These are phyloP conservation scores for Cercospora sp. DNA, from an alignment of 2,329 filamentous ascomycete species.

Conservation along the genomic window DNA sequence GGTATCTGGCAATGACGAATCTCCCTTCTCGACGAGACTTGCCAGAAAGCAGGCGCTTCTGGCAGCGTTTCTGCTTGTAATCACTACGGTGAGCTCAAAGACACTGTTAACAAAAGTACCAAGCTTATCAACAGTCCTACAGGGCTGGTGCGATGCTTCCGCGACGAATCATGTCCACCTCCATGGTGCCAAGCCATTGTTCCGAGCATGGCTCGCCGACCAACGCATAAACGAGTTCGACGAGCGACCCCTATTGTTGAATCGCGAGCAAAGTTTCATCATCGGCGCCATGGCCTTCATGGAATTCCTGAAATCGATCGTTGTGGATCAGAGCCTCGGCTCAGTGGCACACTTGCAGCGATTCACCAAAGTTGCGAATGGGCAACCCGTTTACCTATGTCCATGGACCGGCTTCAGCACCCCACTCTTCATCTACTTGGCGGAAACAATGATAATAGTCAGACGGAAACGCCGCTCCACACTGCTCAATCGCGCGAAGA, in stretches of 20 bases:
- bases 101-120: background rate
- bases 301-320: conserved; percentile 23
- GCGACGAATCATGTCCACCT: conserved; percentile 9
- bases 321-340: conserved; percentile 16
- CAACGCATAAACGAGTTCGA: conserved; percentile 1
- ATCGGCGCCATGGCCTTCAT: conserved; percentile 23
- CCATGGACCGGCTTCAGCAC: conserved; percentile 22
- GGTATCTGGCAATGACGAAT: background rate
- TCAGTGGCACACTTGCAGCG: conserved; percentile 13
- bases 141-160: background rate
- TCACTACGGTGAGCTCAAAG: background rate
- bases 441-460: conserved; percentile 17
- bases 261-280: conserved; percentile 23
- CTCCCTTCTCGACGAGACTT: background rate
- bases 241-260: conserved; percentile 5
- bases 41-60: background rate
- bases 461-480: conserved; percentile 15
- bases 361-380: conserved; percentile 12
- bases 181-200: conserved; percentile 17
- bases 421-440: conserved; percentile 18
- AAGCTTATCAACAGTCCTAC: background rate
- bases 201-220: conserved; percentile 18
- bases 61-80: background rate
- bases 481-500: conserved; percentile 4
- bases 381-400: conserved; percentile 18